phyloP scores from a whole-genome alignment of 768 basidiomycete species.

The Leccinellum luteum region DNA sequence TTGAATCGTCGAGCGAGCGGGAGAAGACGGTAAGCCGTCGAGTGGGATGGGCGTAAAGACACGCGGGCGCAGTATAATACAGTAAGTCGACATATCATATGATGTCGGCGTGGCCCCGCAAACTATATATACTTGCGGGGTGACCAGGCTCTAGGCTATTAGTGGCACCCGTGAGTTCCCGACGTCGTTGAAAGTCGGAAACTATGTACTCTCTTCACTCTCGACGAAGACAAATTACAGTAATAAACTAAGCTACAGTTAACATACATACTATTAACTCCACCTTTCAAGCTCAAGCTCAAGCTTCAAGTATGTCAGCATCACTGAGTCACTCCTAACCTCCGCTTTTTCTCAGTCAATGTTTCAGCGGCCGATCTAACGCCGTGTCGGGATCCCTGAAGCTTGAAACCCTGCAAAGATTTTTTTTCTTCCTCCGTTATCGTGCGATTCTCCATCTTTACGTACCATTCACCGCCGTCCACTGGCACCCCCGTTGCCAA shows the following conservation, averaged over 20 bases:
- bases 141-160: too few relatives aligned
- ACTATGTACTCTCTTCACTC: too few relatives aligned
- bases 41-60: too few relatives aligned
- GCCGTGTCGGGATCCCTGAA: background rate
- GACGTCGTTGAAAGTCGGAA: too few relatives aligned
- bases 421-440: background rate
- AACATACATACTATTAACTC: too few relatives aligned
- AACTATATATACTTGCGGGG: too few relatives aligned
- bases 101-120: background rate
- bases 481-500: background rate
- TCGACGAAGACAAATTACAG: background rate
- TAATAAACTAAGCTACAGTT: too few relatives aligned
- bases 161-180: too few relatives aligned
- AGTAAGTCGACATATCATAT: background rate
- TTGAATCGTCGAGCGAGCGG: slow-evolving; percentile 1
- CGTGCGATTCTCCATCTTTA: background rate
- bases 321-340: background rate
- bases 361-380: background rate
- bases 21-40: background rate
- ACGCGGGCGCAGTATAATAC: too few relatives aligned
- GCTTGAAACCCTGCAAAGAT: background rate
- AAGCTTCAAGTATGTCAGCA: background rate
- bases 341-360: too few relatives aligned
- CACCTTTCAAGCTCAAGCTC: background rate
- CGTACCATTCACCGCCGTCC: background rate